Base-by-base conservation (phyloP, 352 stramenopile species). In the Halophytophthora polymorphica region DNA sequence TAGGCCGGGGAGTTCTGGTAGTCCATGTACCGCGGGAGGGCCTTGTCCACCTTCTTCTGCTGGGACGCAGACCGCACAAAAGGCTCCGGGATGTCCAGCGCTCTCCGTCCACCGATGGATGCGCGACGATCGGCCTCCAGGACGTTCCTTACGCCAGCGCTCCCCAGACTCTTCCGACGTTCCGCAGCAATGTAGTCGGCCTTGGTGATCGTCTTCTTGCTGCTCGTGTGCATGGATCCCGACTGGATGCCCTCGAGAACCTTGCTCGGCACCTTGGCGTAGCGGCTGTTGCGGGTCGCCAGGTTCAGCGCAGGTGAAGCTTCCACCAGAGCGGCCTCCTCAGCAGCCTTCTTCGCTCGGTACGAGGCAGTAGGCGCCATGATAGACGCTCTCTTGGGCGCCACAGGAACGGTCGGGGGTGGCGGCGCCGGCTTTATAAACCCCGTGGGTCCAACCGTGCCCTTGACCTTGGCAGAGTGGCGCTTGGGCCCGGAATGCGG, bases 21-120 rank as follows among this genome's bases (percentile, higher is more conserved):
- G 21, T 84, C 54, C 64, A 90, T 48, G 48, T 90, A 90, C 13
- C 80, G 73, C 11, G 80, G 77, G 11, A 70, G 49, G 0, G 77
- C 71, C 23, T 60, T 75, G 40, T 74, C 66, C 12, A 76, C 53
- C 23, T 77, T 78, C 21, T 72, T 75, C n/a, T 73, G 71, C 44
- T 65, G 60, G 3, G 54, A 1, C 36, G 64, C 56, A 18, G 64
- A 73, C 7, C 64, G 64, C 15, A 73, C 15, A 18, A 67, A 70
- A 4, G 56, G 64, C 29, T 73, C 60, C 22, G 55, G 58, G 47
- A 29, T 61, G 21, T 52, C 50, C 31, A 64, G 57, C 5, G 48
- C 45, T n/a, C 25, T 36, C 15, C 56, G 49, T 37, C 39, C 55
- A 42, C 58, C 31, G 10, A 75, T 44, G 0, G 69, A 75, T 0